Evolutionary conservation across 2,329 filamentous ascomycete species (phyloP), one percentile per base, ranked within the genome.

Genomic region (Epichloe aotearoae): DNA sequence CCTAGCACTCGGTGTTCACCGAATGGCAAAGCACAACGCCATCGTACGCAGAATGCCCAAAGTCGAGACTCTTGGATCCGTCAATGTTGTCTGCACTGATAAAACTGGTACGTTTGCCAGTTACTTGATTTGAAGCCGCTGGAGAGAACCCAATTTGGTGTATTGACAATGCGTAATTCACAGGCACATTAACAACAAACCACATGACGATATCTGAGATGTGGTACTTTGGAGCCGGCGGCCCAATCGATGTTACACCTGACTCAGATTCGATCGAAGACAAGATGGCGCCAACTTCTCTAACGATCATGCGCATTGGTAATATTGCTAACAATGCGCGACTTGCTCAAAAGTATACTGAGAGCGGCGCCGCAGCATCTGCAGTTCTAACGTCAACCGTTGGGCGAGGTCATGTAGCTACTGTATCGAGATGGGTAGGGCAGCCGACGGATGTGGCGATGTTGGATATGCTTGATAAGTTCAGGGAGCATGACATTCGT

Each of bases 81-180:
- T 98, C 53, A 98, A 97, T 61, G 90, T 98, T n/a, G 88, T 98
- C 6, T 98, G 94, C 71, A 96, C 89, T 58, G 93, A 98, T 73
- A 98, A 98, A 71, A 98, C 93, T 42, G 88, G 81, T 81, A 69
- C 59, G 65, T 54, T 14, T 40, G 33, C 2, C 12, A 39, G 45
- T 38, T 7, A 5, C 8, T 30, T 34, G 6, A 20, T 19, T 20
- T 11, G 38, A 26, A 3, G 4, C 8, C 45, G 15, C 11, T 17
- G 12, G 41, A 23, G 6, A 40, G n/a, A 37, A 39, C 7, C 19
- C 26, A 17, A 1, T 50, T 20, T n/a, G 7, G 30, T 34, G 23
- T 37, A 41, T 44, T 46, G 36, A 38, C 30, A 26, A 37, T 30
- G 12, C 39, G 15, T 19, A 14, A 14, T 30, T 15, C 33, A 6